Evolutionary conservation across 495 filamentous ascomycete species (phyloP), one percentile per base, ranked within the genome.

Genomic region (Podospora anserina): DNA sequence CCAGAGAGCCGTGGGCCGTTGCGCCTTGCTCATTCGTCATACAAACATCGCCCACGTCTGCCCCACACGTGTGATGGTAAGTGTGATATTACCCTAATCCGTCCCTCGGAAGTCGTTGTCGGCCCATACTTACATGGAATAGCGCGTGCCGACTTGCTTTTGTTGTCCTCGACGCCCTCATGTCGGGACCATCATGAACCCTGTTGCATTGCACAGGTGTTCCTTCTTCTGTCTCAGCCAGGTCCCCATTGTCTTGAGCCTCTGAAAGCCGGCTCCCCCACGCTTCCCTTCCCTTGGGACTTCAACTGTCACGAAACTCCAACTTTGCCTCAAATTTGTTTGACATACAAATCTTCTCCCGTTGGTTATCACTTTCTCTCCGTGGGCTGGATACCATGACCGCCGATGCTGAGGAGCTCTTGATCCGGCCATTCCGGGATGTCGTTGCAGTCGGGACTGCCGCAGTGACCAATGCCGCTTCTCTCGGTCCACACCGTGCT

Each of bases 391-490:
- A 3, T 13, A 49, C 39, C 13, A 79, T 79, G 78, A 75, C 71
- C n/a, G 69, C 75, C 44, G 77, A 78, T 28, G 72, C 72, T 56
- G 77, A 80, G 69, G 74, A 79, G 28, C 76, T 79, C 23, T 60
- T 81, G 49, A 76, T 81, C 66, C 76, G 73, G 53, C 79, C 79
- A 27, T 78, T 81, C 56, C 69, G 69, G 61, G 79, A 79, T 49
- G 78, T 80, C 1, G 73, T 78, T 4, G 74, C 74, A 18, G 70
- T 72, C n/a, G 79, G 72, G 23, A 75, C 73, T 26, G 70, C 71
- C 15, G 79, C 78, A 23, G 53, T 77, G 39, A 68, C 68, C n/a
- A 81, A 78, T 67, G 75, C 76, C 28, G 70, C 71, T 59, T 69
- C 74, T 64, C 70, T 49, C 27, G 67, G 66, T 30, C 56, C 55